phyloP scores from a whole-genome alignment of 1,284 basidiomycete genomes.

The Tremellales sp. region DNA sequence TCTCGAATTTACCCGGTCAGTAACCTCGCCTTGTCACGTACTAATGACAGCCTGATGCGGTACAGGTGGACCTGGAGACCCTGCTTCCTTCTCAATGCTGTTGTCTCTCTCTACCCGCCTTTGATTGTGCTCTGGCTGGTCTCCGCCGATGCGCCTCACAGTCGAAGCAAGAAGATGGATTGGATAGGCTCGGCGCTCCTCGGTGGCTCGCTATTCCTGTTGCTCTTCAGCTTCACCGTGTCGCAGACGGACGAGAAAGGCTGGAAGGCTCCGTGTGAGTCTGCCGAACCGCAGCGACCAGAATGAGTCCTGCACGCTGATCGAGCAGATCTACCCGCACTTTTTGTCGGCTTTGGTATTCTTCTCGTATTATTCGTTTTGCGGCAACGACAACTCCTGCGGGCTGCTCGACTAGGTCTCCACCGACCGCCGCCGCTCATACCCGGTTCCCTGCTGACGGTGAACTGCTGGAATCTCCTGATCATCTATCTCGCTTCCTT shows the following conservation, averaged over 20 bases:
- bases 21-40: neutral
- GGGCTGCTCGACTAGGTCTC: constrained; percentile 45
- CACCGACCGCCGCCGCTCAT: neutral
- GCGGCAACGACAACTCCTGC: neutral
- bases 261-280: neutral
- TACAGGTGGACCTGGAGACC: constrained; percentile 11
- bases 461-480: neutral
- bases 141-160: neutral
- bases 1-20: constrained; percentile 1
- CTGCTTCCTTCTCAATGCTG: neutral
- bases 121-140: constrained; percentile 2
- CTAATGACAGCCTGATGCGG: neutral
- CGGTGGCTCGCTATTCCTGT: neutral
- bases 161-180: neutral
- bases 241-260: neutral
- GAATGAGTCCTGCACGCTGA: neutral
- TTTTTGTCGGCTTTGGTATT: neutral
- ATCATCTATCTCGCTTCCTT: neutral
- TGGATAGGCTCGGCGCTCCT: neutral
- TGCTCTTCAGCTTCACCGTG: neutral
- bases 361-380: neutral
- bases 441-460: neutral
- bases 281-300: too few species aligned
- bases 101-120: constrained; percentile 4
- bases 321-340: neutral